These are phyloP conservation scores for Phytophthora uliginosa DNA, from an alignment of 352 stramenopile genomes.

Conservation along the genomic window DNA sequence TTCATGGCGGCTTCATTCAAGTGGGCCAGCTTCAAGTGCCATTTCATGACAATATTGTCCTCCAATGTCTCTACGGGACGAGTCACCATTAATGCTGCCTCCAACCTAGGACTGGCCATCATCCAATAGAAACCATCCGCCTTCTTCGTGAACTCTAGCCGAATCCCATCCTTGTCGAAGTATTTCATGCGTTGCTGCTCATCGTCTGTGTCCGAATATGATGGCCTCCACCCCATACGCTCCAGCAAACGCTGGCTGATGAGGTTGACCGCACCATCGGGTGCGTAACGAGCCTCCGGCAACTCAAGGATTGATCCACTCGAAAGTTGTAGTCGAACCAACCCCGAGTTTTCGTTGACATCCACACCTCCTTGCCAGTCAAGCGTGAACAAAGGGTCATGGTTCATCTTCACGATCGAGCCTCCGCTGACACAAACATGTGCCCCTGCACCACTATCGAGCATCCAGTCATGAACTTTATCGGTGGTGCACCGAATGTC, in stretches of 20 bases:
- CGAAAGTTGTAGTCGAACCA: background rate
- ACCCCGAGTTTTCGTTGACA: background rate
- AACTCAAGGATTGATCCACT: background rate
- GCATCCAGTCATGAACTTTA: background rate
- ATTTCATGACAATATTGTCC: slow-evolving; percentile 5
- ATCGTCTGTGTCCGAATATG: background rate
- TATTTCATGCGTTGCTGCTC: background rate
- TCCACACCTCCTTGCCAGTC: background rate
- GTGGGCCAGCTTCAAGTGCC: slow-evolving; percentile 5
- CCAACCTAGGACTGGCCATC: background rate
- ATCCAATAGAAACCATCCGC: slow-evolving; percentile 1
- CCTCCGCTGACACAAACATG: background rate
- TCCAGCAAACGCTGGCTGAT: background rate
- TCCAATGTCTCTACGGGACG: background rate
- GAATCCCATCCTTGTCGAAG: background rate
- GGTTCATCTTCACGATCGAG: background rate
- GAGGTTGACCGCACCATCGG: background rate
- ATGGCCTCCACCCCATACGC: background rate
- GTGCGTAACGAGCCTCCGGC: background rate
- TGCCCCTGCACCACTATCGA: background rate
- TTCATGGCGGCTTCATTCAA: slow-evolving; percentile 9
- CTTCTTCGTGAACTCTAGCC: background rate
- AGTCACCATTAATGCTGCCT: background rate
- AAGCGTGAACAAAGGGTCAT: background rate
- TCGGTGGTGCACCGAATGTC: background rate